Percentiles rank a stretch among this genome's conserved stretches.
phyloP scores from a whole-genome alignment of 805 yeast genomes.

The Myxozyma melibiosi region DNA sequence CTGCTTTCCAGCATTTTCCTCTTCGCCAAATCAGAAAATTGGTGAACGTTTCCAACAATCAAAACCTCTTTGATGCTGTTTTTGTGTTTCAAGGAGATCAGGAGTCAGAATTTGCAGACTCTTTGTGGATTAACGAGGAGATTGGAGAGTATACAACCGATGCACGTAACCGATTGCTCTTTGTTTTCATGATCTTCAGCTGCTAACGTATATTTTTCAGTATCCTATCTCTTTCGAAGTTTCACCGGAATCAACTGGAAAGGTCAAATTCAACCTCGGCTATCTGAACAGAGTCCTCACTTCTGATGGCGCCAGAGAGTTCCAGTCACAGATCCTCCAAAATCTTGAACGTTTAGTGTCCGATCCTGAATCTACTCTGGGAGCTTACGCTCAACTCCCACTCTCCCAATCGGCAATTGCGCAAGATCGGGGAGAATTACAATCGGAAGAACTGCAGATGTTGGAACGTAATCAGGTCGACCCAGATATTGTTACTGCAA shows the following conservation, averaged over 20 bases:
- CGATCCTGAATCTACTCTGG: not conserved
- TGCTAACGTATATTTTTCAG: not conserved
- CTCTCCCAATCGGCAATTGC: not conserved
- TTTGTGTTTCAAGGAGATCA: constrained; percentile 24
- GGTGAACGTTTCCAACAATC: constrained; percentile 10
- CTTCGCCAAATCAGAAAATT: constrained; percentile 32
- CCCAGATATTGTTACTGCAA: not conserved
- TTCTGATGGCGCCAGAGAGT: not conserved
- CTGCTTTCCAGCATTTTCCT: constrained; percentile 29
- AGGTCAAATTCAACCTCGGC: constrained; percentile 7
- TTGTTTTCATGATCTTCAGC: not conserved
- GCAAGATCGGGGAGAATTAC: not conserved
- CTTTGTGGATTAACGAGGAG: constrained; percentile 14
- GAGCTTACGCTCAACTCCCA: not conserved
- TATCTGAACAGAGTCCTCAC: not conserved
- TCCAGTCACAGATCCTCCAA: not conserved
- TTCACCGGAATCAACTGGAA: not conserved
- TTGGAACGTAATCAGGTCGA: too few relatives aligned
- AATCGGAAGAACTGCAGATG: too few relatives aligned
- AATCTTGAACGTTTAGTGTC: not conserved
- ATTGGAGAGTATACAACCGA: constrained; percentile 8
- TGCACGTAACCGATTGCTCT: not conserved
- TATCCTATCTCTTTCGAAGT: constrained; percentile 33
- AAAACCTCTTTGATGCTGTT: constrained; percentile 21
- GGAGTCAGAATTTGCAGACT: constrained; percentile 4